Base-by-base conservation (phyloP, 768 basidiomycete genomes). In the Mrakia gelida region DNA sequence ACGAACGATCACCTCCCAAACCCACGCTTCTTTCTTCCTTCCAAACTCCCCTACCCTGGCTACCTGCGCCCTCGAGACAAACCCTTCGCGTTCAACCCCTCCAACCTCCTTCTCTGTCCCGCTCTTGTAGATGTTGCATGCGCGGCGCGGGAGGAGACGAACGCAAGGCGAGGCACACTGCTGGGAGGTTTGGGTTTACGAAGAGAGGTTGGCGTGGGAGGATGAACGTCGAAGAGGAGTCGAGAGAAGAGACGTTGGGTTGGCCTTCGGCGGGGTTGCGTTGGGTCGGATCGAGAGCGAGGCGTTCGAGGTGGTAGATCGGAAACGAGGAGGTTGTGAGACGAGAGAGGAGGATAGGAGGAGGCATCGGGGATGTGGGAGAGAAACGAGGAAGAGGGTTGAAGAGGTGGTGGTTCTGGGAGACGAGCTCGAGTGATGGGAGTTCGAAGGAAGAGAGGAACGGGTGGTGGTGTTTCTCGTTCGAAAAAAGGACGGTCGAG, bases 1-100 rank as follows among this genome's bases (percentile, higher is more conserved):
- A 52, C 49, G 49, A 52, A n/a, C 34, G 4, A 30, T 32, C 34
- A 26, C 32, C 32, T 38, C 32, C 45, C 5, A 23, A 11, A 7
- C 18, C 71, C 71, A 63, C 52, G 77, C 80, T 30, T 76, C 74
- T 34, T 73, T 32, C 54, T 32, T 79, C 87, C 81, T 74, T 30
- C 34, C 45, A 56, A 1, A 38, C 38, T n/a, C 9, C 43, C n/a
- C 11, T 28, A 5, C 26, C 45, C 43, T 26, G 11, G 28, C 41
- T 45, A 9, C 34, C 68, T 52, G 9, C 28, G 34, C 16, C 41
- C 68, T 32, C 41, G 49, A 52, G 18, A 52, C 68, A 28, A 70
- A 26, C 18, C 45, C 52, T 30, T 72, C 41, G n/a, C 68, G 38
- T 54, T 32, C 43, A 41, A 23, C 13, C 71, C 38, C 21, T n/a